Evolutionary conservation across 1,284 basidiomycete genomes (phyloP), one percentile per base, ranked within the genome.

Genomic region (Mycosarcoma maydis): DNA sequence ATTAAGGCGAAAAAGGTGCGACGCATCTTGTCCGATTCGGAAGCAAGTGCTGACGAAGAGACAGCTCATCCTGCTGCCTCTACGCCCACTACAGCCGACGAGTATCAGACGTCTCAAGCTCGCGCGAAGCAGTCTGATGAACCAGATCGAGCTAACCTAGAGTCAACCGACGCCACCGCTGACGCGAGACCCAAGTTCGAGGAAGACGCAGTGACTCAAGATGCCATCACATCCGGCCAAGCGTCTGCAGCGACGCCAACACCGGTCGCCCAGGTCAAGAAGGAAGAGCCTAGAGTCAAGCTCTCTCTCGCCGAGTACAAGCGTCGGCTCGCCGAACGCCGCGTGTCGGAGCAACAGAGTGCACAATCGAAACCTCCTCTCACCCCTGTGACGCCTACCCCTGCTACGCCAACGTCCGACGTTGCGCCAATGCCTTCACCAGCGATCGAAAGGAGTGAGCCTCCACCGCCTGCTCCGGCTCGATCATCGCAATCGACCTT

Each of bases 271-370:
- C 54, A 69, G 41, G 51, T 69, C 42, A 69, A 64, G 56, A 70
- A 70, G 39, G 67, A 65, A 27, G 59, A 68, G 36, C 78, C 79
- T 4, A 52, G 75, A 34, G 71, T 73, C 29, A 76, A 76, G 48
- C 61, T 81, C 5, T 77, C 77, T 9, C 32, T 81, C 33, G 79
- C 79, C 23, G 79, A 81, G 29, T 81, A 80, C 71, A 80, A 79
- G 55, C 74, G 74, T 34, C 73, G 78, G 13, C 61, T 80, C 7
- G 77, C 77, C 3, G 72, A 76, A 46, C 68, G 75, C 29, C 64
- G 75, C 8, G 70, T 75, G 19, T 68, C 75, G 16, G 67, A 45
- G 27, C 65, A 67, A 42, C 65, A 54, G 44, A 36, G 47, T 3
- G 24, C 44, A 9, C 49, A 49, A 30, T 22, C 42, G 1, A 24